Base-by-base conservation (phyloP, 495 filamentous ascomycete genomes). In the Rhizodiscina lignyota region DNA sequence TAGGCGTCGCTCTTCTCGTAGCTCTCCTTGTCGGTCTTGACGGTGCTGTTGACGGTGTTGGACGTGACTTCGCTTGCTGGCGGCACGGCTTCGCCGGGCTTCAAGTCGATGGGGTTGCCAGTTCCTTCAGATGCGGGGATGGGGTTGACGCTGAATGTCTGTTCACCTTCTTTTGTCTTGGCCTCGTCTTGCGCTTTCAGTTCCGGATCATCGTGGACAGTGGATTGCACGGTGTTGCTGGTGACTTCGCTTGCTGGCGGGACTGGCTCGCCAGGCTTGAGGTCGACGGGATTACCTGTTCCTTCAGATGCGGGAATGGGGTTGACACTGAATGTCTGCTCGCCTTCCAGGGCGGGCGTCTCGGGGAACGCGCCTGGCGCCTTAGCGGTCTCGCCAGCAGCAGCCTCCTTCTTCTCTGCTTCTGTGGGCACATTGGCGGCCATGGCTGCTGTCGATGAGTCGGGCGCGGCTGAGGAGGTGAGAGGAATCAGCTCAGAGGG, bases 281-380 rank as follows among this genome's bases (percentile, higher is more conserved):
- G 64, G 44, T 70, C 62, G 51, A 94, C 69, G 2, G 86, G 40
- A 21, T 46, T 43, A 11, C 45, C 43, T n/a, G 23, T n/a, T 12
- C 44, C 41, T 11, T 40, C 39, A 15, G 50, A 45, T 1, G 48
- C 47, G 4, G 44, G 44, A 31, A 51, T 37, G 4, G 50, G 48
- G 30, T 51, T 53, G 22, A 53, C 36, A 26, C 40, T 40, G 34
- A 53, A 50, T 2, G n/a, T n/a, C 34, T 18, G 22, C 45, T 22
- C 4, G 59, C 55, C 44, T 74, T 32, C 69, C 39, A 47, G 57
- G 27, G 52, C 64, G n/a, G 84, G 82, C 0, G 82, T 87, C 42
- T 79, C 74, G 5, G 83, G 83, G 53, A 87, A 93, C 18, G 67
- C 64, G 26, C 86, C 87, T 5, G 85, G 87, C 18, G 82, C 36